Evolutionary conservation across 2,329 filamentous ascomycete species (phyloP), one percentile per base, ranked within the genome.

Genomic region (Westerdykella ornata): DNA sequence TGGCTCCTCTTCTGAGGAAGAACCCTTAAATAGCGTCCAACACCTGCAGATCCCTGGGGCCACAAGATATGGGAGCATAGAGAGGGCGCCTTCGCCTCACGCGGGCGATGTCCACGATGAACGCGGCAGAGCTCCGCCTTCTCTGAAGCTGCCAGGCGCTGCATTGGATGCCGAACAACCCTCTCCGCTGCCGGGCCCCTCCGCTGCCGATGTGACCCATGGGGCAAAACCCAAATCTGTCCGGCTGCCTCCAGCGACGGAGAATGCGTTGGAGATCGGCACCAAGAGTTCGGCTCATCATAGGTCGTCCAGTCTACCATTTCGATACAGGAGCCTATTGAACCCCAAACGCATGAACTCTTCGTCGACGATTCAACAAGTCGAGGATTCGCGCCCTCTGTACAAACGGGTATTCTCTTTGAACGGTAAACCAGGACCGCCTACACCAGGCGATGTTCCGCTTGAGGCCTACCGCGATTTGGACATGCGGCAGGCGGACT

Each of bases 401-500:
- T 54, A 68, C 20, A 66, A 52, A 52, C 68, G 41, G 63, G 67
- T 63, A 49, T 66, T 52, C 65, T 76, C 41, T 59, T 68, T 59
- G 61, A 69, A 34, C 49, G 73, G 57, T 63, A 56, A 52, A 29
- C 50, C 49, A 9, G 48, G 60, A 14, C 52, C 56, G 51, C 68
- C 63, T 1, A 65, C 59, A 9, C 68, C 61, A 20, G 59, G 59
- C 38, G 73, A 76, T 49, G 67, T 75, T 3, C 74, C 76, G 13
- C 64, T 77, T 5, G 75, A 78, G 42, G 71, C 74, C 2, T 73
- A 75, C 37, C 75, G 80, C 32, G 76, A 86, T 30, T 74, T 94
- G 3, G 83, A 85, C 34, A 73, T 81, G 42, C 77, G 81, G 14
- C 82, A 94, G 63, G 77, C 76, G n/a, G 86, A 95, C 12, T 97